Conservation (phyloP, 306 rosid genomes). For the Styphnolobium japonicum region DNA sequence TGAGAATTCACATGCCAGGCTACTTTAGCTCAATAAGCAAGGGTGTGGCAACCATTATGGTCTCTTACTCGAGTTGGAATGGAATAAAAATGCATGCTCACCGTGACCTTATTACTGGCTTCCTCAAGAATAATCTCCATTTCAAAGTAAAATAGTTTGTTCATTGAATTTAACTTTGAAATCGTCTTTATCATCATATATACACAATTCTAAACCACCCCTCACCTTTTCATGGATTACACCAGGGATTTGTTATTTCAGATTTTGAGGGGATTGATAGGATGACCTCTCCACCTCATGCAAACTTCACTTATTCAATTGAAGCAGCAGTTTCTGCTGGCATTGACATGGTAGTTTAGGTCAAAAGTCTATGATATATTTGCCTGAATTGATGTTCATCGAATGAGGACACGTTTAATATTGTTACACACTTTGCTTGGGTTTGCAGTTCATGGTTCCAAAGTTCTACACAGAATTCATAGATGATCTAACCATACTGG, state of each 20-base stretch:
- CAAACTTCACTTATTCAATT: constrained; percentile 43
- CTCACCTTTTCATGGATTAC: not conserved
- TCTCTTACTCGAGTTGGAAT: constrained; percentile 54
- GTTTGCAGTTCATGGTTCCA: constrained; percentile 43
- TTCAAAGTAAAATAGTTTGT: constrained; percentile 33
- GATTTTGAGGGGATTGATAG: constrained; percentile 51
- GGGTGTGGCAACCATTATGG: constrained; percentile 51
- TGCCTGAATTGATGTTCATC: not conserved
- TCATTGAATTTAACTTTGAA: not conserved
- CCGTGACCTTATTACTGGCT: constrained; percentile 36
- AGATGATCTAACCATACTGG: constrained; percentile 37
- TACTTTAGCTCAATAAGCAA: constrained; percentile 33
- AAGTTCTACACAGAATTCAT: constrained; percentile 34
- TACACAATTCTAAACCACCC: not conserved
- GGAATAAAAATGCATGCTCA: constrained; percentile 49
- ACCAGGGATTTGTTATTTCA: constrained; percentile 53
- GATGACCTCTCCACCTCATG: constrained; percentile 44
- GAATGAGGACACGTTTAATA: not conserved
- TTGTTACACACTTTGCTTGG: constrained; percentile 16
- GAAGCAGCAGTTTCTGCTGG: constrained; percentile 47
- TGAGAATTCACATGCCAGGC: constrained; percentile 42
- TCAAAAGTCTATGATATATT: not conserved
- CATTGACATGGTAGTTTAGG: constrained; percentile 45
- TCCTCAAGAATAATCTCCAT: constrained; percentile 38
- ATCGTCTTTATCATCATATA: not conserved